Evolutionary conservation across 2,329 filamentous ascomycete species (phyloP).

Genomic region (Albophoma yamanashiensis): DNA sequence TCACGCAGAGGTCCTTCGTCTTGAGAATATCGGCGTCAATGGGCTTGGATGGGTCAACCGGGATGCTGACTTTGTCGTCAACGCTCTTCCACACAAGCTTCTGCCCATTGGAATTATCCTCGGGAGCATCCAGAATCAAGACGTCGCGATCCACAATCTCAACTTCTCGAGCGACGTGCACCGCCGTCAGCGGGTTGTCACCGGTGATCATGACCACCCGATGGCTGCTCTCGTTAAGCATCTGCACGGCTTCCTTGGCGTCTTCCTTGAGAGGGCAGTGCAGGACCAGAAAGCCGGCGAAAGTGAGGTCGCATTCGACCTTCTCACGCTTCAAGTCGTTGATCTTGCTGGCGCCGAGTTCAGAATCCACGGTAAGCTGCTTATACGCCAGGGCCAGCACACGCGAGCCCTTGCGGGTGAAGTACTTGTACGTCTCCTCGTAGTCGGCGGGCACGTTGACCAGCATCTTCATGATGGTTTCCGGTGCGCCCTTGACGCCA

Average conservation of each 20-base stretch:
- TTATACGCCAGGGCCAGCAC: slow-evolving; percentile 93
- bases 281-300: slow-evolving; percentile 91
- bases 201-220: slow-evolving; percentile 99
- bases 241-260: slow-evolving; percentile 83
- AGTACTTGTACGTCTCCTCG: slow-evolving; percentile 97
- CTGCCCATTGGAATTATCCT: slow-evolving; percentile 72
- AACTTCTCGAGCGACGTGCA: slow-evolving; percentile 89
- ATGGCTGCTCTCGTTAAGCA: slow-evolving; percentile 98
- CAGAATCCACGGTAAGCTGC: slow-evolving; percentile 69
- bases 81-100: slow-evolving; percentile 90
- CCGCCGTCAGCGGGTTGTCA: slow-evolving; percentile 92
- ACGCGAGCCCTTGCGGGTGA: slow-evolving; percentile 88
- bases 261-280: slow-evolving; percentile 96
- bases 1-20: slow-evolving; percentile 87
- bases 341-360: slow-evolving; percentile 74
- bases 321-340: slow-evolving; percentile 92
- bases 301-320: slow-evolving; percentile 72
- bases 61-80: slow-evolving; percentile 78
- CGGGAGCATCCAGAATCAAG: slow-evolving; percentile 87
- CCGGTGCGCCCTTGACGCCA: slow-evolving; percentile 91
- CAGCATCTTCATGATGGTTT: slow-evolving; percentile 93
- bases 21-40: slow-evolving; percentile 73
- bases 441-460: slow-evolving; percentile 74
- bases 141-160: slow-evolving; percentile 96
- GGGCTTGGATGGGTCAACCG: slow-evolving; percentile 72